These are phyloP conservation scores for Trametes cinnabarina DNA, from an alignment of 768 basidiomycete species.

Conservation along the genomic window DNA sequence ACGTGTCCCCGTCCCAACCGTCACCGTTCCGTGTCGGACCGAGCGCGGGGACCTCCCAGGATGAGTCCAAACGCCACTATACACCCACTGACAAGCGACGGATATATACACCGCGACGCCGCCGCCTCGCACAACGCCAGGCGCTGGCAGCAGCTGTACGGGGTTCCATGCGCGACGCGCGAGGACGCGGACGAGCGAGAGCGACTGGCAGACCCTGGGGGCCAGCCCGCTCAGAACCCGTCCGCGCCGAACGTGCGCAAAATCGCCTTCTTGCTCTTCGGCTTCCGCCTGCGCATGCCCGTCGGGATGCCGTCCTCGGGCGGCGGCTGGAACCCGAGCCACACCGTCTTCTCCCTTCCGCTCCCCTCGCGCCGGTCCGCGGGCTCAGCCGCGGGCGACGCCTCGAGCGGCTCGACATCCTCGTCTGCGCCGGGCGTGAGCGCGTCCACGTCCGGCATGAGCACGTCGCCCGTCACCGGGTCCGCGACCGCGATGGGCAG, in stretches of 20 bases:
- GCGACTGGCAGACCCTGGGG: too few species aligned
- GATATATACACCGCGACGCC: background rate
- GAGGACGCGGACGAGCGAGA: too few species aligned
- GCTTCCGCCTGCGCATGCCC: constrained; percentile 28
- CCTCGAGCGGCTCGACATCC: constrained; percentile 16
- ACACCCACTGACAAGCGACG: background rate
- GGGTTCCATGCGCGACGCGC: too few species aligned
- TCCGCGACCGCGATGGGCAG: constrained; percentile 54
- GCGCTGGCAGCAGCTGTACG: too few species aligned
- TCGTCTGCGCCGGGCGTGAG: constrained; percentile 14
- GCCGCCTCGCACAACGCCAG: background rate
- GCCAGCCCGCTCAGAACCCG: constrained; percentile 3
- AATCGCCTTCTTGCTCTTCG: constrained; percentile 26
- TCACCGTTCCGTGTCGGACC: background rate
- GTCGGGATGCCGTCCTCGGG: constrained; percentile 23
- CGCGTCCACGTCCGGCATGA: constrained; percentile 12
- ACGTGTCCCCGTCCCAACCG: background rate
- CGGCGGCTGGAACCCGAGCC: constrained; percentile 30
- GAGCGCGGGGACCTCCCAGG: background rate
- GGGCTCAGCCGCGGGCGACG: background rate
- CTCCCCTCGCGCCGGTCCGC: background rate
- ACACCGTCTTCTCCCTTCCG: constrained; percentile 16
- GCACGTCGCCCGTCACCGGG: constrained; percentile 21
- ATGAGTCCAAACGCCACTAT: constrained; percentile 8
- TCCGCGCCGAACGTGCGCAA: constrained; percentile 25